Evolutionary conservation across 2,329 filamentous ascomycete genomes (phyloP).

Genomic region (Fusarium nanum): DNA sequence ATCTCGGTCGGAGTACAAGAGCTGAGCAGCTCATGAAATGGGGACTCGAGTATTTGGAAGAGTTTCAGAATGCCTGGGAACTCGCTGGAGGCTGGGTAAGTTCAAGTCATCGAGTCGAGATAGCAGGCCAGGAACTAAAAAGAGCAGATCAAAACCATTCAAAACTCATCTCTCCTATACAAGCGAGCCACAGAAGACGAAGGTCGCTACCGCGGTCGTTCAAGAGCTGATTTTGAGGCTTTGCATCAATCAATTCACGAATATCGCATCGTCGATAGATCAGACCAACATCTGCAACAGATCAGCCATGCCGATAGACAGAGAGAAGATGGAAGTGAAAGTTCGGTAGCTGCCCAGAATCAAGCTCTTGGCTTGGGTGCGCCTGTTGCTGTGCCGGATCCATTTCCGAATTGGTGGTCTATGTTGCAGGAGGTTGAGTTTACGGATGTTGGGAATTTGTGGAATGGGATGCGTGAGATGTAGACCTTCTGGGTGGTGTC

Average conservation of each 20-base stretch:
- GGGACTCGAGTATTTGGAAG: constrained; percentile 38
- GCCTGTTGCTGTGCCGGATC: constrained; percentile 21
- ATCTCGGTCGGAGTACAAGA: constrained; percentile 37
- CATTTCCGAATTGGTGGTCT: constrained; percentile 44
- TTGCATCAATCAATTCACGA: constrained; percentile 40
- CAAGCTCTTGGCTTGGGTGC: background rate
- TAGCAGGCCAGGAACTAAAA: background rate
- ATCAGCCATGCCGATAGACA: constrained; percentile 37
- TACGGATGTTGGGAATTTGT: constrained; percentile 29
- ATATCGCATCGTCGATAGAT: constrained; percentile 35
- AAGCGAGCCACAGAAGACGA: constrained; percentile 39
- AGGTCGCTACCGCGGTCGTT: constrained; percentile 32
- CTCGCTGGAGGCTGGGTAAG: constrained; percentile 40
- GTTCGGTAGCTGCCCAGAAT: background rate
- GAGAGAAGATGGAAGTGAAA: background rate
- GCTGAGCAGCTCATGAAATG: constrained; percentile 38
- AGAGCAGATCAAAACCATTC: constrained; percentile 40
- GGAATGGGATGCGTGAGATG: constrained; percentile 14
- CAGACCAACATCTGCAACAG: constrained; percentile 39
- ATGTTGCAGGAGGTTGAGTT: constrained; percentile 45
- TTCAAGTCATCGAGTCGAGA: accelerated
- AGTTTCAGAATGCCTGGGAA: constrained; percentile 42
- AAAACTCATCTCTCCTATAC: constrained; percentile 37
- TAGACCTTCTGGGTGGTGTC: background rate
- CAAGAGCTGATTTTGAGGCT: constrained; percentile 37